A percentile compares a stretch with the other conserved stretches of the same genome.
Conservation (phyloP, 2,329 filamentous ascomycete species). For the Bertia moriformis region DNA sequence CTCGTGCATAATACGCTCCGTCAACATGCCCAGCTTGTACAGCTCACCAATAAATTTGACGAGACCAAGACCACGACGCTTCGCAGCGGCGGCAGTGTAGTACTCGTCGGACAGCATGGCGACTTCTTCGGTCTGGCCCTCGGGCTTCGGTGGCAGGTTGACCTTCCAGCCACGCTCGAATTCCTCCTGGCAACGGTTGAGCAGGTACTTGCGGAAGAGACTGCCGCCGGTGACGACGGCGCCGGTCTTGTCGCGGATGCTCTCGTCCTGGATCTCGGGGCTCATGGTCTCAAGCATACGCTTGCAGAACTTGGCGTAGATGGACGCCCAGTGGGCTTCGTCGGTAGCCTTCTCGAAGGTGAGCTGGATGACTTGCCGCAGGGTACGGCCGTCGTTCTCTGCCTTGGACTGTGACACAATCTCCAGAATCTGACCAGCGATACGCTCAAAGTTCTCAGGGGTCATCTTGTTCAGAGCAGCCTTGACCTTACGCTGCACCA, state of each 20-base stretch:
- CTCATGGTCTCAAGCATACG: conserved; percentile 94
- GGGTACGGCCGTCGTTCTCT: conserved; percentile 80
- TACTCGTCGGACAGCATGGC: conserved; percentile 90
- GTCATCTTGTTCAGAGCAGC: conserved; percentile 99
- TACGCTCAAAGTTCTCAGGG: conserved; percentile 94
- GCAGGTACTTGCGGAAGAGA: conserved; percentile 93
- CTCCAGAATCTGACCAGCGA: conserved; percentile 78
- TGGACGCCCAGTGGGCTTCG: conserved; percentile 93
- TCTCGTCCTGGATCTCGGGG: conserved; percentile 85
- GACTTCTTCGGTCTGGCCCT: conserved; percentile 56
- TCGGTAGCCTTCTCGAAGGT: conserved; percentile 99
- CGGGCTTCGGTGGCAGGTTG: conserved; percentile 61
- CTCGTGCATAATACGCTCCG: conserved; percentile 98
- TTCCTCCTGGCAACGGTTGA: conserved; percentile 96
- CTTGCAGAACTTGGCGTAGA: conserved; percentile 98
- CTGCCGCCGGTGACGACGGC: conserved; percentile 82
- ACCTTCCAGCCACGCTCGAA: conserved; percentile 96
- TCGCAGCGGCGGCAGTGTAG: conserved; percentile 82
- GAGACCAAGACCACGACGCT: conserved; percentile 90
- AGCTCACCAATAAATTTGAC: conserved; percentile 99
- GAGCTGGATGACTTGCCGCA: conserved; percentile 95
- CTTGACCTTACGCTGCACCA: conserved; percentile 98
- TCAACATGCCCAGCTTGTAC: conserved; percentile 97
- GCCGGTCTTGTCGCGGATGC: conserved; percentile 77
- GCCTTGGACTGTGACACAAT: conserved; percentile 94